phyloP scores from a whole-genome alignment of 2,329 filamentous ascomycete species.

The Claviceps monticola region DNA sequence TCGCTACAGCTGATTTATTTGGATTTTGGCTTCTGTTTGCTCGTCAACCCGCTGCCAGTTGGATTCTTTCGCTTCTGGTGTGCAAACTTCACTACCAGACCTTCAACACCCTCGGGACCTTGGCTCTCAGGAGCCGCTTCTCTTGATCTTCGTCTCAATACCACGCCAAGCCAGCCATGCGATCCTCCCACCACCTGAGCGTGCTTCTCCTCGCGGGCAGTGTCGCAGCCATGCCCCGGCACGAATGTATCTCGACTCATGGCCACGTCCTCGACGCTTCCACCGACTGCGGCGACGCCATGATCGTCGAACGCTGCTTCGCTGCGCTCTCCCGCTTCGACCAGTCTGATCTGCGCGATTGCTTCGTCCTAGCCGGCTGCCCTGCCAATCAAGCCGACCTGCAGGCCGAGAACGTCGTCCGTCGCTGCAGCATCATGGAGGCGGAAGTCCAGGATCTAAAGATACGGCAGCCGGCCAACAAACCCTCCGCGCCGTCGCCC shows the following conservation, averaged over 20 bases:
- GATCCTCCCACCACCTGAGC: not conserved
- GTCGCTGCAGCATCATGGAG: slow-evolving; percentile 18
- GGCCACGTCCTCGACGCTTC: slow-evolving; percentile 23
- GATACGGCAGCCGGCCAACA: slow-evolving; percentile 13
- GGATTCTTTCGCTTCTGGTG: too few relatives aligned
- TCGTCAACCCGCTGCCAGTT: too few relatives aligned
- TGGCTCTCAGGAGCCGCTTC: too few relatives aligned
- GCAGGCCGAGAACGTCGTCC: slow-evolving; percentile 16
- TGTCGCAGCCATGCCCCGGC: slow-evolving; percentile 16
- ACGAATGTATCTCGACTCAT: slow-evolving; percentile 27
- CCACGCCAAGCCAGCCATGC: not conserved
- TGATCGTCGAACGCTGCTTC: slow-evolving; percentile 30
- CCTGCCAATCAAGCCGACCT: slow-evolving; percentile 14
- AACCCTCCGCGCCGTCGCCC: not conserved
- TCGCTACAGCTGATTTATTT: too few relatives aligned
- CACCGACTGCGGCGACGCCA: slow-evolving; percentile 29
- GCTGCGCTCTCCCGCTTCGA: slow-evolving; percentile 17
- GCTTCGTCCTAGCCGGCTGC: slow-evolving; percentile 24
- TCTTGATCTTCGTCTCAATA: too few relatives aligned
- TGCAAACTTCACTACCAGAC: too few relatives aligned
- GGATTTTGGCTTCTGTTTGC: too few relatives aligned
- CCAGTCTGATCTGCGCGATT: slow-evolving; percentile 22
- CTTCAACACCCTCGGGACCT: too few relatives aligned
- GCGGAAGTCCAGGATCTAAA: slow-evolving; percentile 14
- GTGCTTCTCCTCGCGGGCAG: slow-evolving; percentile 21